Percentiles rank a stretch among this genome's conserved stretches.
phyloP scores from a whole-genome alignment of 2,329 filamentous ascomycete genomes.

The Colletotrichum echinochloae region DNA sequence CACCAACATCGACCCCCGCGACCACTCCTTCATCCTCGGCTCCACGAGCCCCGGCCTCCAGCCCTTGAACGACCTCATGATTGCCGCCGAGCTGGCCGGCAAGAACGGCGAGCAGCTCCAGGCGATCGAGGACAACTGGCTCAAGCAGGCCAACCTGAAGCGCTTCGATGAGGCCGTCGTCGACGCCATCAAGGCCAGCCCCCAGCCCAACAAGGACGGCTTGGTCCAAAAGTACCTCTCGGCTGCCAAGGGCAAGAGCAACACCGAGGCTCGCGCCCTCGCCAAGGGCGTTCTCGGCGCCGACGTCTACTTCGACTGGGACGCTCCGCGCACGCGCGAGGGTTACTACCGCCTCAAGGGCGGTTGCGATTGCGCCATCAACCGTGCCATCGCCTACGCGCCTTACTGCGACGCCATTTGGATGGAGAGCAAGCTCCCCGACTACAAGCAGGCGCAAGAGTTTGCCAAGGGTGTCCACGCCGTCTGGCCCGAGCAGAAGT shows the following conservation, averaged over 20 bases:
- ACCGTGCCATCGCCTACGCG: conserved; percentile 90
- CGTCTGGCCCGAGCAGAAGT: conserved; percentile 97
- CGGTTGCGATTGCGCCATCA: conserved; percentile 90
- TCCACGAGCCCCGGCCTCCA: conserved; percentile 86
- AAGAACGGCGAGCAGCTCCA: conserved; percentile 86
- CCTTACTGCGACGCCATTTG: conserved; percentile 97
- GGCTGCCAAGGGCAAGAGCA: conserved; percentile 84
- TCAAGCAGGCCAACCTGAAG: conserved; percentile 80
- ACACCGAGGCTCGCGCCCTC: conserved; percentile 82
- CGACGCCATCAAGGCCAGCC: conserved; percentile 80
- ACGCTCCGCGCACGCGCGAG: conserved; percentile 90
- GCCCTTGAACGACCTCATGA: conserved; percentile 91
- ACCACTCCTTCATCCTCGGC: conserved; percentile 94
- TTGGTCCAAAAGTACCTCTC: conserved; percentile 75
- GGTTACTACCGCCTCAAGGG: conserved; percentile 95
- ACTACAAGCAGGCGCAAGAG: conserved; percentile 89
- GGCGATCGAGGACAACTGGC: conserved; percentile 92
- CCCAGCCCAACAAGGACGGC: conserved; percentile 75
- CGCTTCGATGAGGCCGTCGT: conserved; percentile 92
- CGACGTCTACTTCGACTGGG: conserved; percentile 95
- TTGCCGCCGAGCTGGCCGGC: conserved; percentile 83
- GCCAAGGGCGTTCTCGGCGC: conserved; percentile 81
- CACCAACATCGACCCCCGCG: conserved; percentile 93
- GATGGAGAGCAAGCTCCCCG: conserved; percentile 99
- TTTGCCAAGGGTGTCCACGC: conserved; percentile 95